Conservation (phyloP, 345 rosid species). For the Mercurialis annua region DNA sequence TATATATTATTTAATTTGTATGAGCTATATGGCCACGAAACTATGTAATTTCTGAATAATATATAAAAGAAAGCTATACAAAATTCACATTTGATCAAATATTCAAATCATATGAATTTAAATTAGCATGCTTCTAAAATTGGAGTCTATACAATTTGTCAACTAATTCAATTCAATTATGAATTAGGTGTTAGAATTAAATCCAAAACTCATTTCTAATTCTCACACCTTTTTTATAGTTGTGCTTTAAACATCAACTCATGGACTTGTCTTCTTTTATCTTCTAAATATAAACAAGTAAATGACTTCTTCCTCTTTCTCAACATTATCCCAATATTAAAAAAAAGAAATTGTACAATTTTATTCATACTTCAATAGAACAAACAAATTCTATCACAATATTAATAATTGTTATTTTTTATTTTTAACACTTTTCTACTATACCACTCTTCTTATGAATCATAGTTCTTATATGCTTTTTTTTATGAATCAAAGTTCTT, state of each 20-base stretch:
- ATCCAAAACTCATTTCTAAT: background rate
- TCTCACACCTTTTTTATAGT: background rate
- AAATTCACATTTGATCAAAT: too few species aligned
- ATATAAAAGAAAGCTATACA: too few species aligned
- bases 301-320: background rate
- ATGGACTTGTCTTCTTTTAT: background rate
- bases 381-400: background rate
- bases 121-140: background rate
- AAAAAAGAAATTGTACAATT: background rate
- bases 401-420: background rate
- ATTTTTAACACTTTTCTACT: background rate
- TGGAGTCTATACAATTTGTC: background rate
- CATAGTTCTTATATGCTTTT: constrained; percentile 1
- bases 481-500: too few species aligned
- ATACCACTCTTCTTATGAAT: background rate
- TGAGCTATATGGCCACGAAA: too few species aligned
- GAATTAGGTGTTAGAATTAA: background rate
- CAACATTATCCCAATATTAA: background rate
- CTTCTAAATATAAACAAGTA: too few species aligned
- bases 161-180: background rate
- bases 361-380: constrained; percentile 11
- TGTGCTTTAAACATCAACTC: background rate
- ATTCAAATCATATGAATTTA: too few species aligned
- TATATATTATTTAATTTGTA: too few species aligned
- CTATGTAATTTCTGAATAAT: too few species aligned